Conservation (phyloP, 345 rosid species). For the Ceriops zippeliana region DNA sequence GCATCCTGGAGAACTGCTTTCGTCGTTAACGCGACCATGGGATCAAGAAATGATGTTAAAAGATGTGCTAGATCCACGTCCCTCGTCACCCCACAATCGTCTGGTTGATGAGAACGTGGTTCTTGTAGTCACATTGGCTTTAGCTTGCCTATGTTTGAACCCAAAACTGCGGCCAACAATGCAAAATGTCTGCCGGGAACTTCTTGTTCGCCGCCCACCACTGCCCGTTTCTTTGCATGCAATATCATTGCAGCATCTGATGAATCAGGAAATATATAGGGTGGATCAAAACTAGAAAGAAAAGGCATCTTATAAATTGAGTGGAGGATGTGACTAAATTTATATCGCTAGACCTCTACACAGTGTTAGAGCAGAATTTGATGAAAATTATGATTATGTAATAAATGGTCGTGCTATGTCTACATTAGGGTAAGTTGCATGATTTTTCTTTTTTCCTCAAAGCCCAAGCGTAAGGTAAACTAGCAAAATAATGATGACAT, state of each 20-base stretch:
- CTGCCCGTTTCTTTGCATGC: not conserved
- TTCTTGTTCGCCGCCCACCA: not conserved
- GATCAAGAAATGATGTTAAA: no score
- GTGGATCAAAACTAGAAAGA: not conserved
- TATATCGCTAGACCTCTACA: no score
- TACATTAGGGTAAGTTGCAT: no score
- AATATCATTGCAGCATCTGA: not conserved
- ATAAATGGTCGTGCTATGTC: no score
- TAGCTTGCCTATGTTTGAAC: not conserved
- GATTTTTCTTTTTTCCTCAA: no score
- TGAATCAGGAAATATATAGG: not conserved
- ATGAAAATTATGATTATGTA: no score
- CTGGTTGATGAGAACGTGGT: not conserved
- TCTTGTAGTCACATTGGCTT: not conserved
- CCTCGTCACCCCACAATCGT: not conserved
- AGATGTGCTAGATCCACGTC: no score
- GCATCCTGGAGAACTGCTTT: no score
- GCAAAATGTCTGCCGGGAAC: not conserved
- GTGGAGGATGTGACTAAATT: not conserved
- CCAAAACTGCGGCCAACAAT: not conserved
- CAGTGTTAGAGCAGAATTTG: no score
- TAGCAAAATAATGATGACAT: no score
- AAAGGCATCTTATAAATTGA: not conserved
- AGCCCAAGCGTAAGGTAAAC: no score
- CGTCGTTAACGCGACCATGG: no score